Evolutionary conservation across 2,329 filamentous ascomycete genomes (phyloP).

Genomic region (Taxawa tesnikishii): DNA sequence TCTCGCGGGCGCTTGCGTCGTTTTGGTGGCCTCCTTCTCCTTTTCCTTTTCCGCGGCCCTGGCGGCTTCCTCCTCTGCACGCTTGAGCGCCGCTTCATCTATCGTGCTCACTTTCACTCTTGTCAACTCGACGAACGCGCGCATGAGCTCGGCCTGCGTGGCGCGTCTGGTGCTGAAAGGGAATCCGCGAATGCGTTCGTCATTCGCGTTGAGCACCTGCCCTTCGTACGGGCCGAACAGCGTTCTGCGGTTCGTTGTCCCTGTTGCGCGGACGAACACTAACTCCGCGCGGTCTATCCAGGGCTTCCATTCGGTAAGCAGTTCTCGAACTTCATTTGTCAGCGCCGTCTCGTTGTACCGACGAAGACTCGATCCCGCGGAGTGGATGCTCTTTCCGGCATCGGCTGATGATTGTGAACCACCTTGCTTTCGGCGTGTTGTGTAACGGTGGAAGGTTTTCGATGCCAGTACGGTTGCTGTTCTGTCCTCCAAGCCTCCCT

Average conservation of each 20-base stretch:
- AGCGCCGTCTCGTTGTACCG: slow-evolving; percentile 90
- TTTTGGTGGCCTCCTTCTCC: slow-evolving; percentile 10
- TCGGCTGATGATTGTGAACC: slow-evolving; percentile 91
- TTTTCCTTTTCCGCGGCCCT: slow-evolving; percentile 22
- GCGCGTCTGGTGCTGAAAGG: slow-evolving; percentile 87
- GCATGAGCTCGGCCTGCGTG: slow-evolving; percentile 89
- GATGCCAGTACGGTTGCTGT: slow-evolving; percentile 84
- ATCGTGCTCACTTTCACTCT: slow-evolving; percentile 75
- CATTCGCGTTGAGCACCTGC: slow-evolving; percentile 68
- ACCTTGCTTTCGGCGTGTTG: slow-evolving; percentile 89
- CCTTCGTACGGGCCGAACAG: slow-evolving; percentile 86
- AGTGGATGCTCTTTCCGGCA: slow-evolving; percentile 85
- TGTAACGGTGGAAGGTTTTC: slow-evolving; percentile 97
- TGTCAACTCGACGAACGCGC: slow-evolving; percentile 87
- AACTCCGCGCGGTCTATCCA: slow-evolving; percentile 76
- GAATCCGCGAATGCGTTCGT: slow-evolving; percentile 71
- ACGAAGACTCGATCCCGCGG: slow-evolving; percentile 78
- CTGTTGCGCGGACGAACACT: slow-evolving; percentile 81
- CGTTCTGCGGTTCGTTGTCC: slow-evolving; percentile 72
- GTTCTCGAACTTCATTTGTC: slow-evolving; percentile 70
- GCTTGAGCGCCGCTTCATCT: slow-evolving; percentile 35
- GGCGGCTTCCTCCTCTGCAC: slow-evolving; percentile 26
- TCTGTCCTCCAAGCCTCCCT: slow-evolving; percentile 60
- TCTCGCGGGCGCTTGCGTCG: slow-evolving; percentile 25
- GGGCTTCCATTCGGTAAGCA: slow-evolving; percentile 73